A percentile compares a stretch with the other conserved stretches of the same genome.
phyloP scores from a whole-genome alignment of 2,329 filamentous ascomycete genomes.

The Diaporthe sp. region DNA sequence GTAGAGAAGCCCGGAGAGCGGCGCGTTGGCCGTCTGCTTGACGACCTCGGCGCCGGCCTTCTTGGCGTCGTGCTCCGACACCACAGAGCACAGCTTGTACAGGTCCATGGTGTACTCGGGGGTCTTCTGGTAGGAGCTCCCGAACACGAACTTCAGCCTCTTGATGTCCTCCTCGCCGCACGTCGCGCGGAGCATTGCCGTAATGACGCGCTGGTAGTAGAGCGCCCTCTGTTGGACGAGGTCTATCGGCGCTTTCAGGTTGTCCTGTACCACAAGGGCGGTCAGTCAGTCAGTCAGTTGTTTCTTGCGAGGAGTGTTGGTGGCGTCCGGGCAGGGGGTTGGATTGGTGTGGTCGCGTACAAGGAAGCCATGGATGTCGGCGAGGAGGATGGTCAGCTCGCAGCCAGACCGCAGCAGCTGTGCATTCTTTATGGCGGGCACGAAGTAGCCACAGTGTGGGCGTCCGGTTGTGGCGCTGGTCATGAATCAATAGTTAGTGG shows the following conservation, averaged over 20 bases:
- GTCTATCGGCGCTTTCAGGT: conserved; percentile 89
- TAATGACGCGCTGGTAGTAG: conserved; percentile 87
- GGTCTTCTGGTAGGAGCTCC: conserved; percentile 83
- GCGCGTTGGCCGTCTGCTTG: conserved; percentile 86
- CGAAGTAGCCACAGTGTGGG: conserved; percentile 91
- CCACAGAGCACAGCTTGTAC: conserved; percentile 79
- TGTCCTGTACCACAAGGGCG: conserved; percentile 50
- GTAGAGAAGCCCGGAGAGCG: conserved; percentile 82
- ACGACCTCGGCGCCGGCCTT: conserved; percentile 95
- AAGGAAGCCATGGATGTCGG: conserved; percentile 81
- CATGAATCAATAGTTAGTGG: conserved; percentile 25
- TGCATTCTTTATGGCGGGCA: conserved; percentile 89
- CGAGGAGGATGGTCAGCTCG: conserved; percentile 83
- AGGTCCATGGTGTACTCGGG: conserved; percentile 89
- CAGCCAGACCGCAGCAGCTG: conserved; percentile 89
- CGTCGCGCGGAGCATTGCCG: conserved; percentile 80
- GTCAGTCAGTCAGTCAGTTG: conserved; percentile 15
- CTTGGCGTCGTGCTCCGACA: conserved; percentile 85
- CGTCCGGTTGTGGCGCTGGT: conserved; percentile 84
- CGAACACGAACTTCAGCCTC: conserved; percentile 86
- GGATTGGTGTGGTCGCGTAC: conserved; percentile 47
- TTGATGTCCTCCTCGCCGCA: conserved; percentile 77
- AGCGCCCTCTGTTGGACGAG: conserved; percentile 84
- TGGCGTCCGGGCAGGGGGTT: conserved; percentile 49
- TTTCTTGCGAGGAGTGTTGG: conserved; percentile 77